Evolutionary conservation across 768 basidiomycete species (phyloP), one percentile per base, ranked within the genome.

Genomic region (Lactarius vividus): DNA sequence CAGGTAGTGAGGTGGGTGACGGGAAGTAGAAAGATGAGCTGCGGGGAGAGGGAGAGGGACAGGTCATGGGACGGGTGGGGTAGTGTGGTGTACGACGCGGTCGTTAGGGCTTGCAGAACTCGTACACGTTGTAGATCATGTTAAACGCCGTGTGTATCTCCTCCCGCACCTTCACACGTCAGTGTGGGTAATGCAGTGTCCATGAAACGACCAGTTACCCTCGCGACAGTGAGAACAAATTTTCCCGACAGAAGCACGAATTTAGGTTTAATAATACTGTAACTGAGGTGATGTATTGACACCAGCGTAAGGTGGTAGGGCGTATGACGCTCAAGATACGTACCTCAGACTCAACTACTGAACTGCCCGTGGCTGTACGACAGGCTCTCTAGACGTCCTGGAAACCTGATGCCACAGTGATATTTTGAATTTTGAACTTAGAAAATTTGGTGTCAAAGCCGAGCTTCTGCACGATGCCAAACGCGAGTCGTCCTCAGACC

Each of bases 131-230:
- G 78, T 99, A 98, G 65, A 99, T 99, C 65, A 94, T 94, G 81
- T 98, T 98, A 88, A 98, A 99, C 29, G 97, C 97, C 39, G 93
- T 94, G 76, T 99, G 98, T 70, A 98, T 98, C 84, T 99, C 96
- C n/a, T n/a, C n/a, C n/a, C 97, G 85, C 79, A 98, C 91, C 94
- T 96, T 61, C 66, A 67, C 65, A 62, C 61, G 79, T 88, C 76
- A 84, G 82, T 15, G 35, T 23, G 55, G 57, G 57, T 31, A 59
- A 26, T 40, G 56, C 10, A 52, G 59, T 3, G 44, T 15, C 55
- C 64, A 40, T 69, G 59, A 65, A 55, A 54, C 26, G 72, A 67
- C 33, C 72, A 56, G 77, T 83, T 79, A 96, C 97, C 89, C n/a
- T n/a, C n/a, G n/a, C n/a, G n/a, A n/a, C 96, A 31, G 97, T 98